Conservation (phyloP, 371 early-diverging fungal species). For the Rozella allomycis region DNA sequence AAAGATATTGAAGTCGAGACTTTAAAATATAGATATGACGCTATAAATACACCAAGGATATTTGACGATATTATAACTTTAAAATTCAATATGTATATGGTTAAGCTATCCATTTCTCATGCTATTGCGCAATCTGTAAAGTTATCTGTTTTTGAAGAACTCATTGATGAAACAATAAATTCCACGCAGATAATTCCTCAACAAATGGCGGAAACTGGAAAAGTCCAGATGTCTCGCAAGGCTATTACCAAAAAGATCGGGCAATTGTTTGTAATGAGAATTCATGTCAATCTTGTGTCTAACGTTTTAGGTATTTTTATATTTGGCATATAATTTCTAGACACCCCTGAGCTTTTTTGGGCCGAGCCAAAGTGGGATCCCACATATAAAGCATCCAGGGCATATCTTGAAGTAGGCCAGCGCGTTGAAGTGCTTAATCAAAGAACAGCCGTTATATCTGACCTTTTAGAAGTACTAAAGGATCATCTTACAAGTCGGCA, state of each 20-base stretch:
- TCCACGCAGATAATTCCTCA: conserved; percentile 63
- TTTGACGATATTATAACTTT: conserved; percentile 53
- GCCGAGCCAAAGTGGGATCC: conserved; percentile 42
- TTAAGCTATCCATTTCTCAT: conserved; percentile 60
- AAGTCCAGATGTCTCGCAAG: conserved; percentile 46
- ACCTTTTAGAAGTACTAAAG: conserved; percentile 56
- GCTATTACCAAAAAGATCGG: conserved; percentile 65
- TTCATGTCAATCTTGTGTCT: conserved; percentile 64
- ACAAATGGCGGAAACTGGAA: conserved; percentile 55
- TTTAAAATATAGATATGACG: conserved; percentile 69
- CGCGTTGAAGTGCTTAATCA: conserved; percentile 63
- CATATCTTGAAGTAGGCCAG: conserved; percentile 51
- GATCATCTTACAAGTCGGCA: conserved; percentile 30
- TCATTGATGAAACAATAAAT: conserved; percentile 59
- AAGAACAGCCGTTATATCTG: conserved; percentile 49
- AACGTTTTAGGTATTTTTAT: no score
- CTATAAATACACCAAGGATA: conserved; percentile 19
- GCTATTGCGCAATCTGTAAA: conserved; percentile 72
- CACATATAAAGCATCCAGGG: conserved; percentile 3
- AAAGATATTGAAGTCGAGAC: conserved; percentile 73
- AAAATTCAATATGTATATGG: conserved; percentile 8
- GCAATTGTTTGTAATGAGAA: conserved; percentile 60
- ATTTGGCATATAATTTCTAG: no score
- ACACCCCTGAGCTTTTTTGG: conserved; percentile 73
- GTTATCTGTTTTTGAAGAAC: conserved; percentile 52